Conservation (phyloP, 345 rosid species). For the Pelargonium nanum region DNA sequence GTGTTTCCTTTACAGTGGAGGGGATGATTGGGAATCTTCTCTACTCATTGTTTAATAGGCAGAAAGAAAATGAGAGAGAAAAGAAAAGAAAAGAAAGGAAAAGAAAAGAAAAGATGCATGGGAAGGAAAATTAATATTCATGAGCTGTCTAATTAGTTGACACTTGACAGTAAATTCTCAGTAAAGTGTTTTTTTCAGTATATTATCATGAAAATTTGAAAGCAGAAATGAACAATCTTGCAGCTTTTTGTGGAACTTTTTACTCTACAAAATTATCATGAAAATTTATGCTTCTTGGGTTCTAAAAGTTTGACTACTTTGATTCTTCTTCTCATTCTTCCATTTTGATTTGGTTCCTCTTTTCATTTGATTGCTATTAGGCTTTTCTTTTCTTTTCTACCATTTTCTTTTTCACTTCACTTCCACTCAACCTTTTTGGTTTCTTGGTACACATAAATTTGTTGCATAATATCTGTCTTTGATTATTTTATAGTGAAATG, state of each 20-base stretch:
- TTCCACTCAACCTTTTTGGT: not conserved
- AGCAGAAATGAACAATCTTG: slow-evolving; percentile 7
- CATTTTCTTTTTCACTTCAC: too few relatives aligned
- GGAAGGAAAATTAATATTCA: not conserved
- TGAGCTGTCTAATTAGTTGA: not conserved
- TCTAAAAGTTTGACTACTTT: slow-evolving; percentile 27
- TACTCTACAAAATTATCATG: slow-evolving; percentile 18
- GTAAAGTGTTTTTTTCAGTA: not conserved
- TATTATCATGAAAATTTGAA: not conserved
- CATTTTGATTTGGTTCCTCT: slow-evolving; percentile 24
- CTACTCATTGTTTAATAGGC: slow-evolving; percentile 14
- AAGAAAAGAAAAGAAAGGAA: not conserved
- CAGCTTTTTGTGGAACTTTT: slow-evolving; percentile 13
- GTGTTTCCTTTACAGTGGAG: slow-evolving; percentile 44
- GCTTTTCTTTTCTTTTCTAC: too few relatives aligned
- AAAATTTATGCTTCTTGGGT: slow-evolving; percentile 22
- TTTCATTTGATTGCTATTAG: too few relatives aligned
- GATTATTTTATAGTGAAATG: not conserved
- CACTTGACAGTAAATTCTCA: not conserved
- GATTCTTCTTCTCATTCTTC: slow-evolving; percentile 27
- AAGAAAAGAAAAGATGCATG: not conserved
- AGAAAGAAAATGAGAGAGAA: slow-evolving; percentile 1
- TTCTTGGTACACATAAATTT: not conserved
- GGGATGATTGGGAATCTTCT: slow-evolving; percentile 47
- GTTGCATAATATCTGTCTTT: not conserved